These are phyloP conservation scores for Penicillium mononematosum DNA, from an alignment of 495 filamentous ascomycete species.

Conservation along the genomic window DNA sequence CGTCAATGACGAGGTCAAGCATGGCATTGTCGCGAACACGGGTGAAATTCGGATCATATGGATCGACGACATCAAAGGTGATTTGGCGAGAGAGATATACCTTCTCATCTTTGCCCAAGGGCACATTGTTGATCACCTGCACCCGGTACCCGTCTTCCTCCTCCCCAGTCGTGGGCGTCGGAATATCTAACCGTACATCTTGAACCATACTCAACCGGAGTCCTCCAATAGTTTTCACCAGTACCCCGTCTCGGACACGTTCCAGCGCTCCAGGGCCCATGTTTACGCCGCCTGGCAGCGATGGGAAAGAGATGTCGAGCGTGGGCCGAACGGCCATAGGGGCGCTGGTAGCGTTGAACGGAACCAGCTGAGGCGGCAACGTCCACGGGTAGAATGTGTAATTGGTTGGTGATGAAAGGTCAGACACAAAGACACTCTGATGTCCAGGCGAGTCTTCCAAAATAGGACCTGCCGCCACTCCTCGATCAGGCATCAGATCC, in stretches of 20 bases:
- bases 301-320: slow-evolving; percentile 79
- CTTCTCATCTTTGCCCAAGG: slow-evolving; percentile 85
- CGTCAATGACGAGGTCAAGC: slow-evolving; percentile 69
- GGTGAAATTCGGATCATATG: slow-evolving; percentile 79
- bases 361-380: slow-evolving; percentile 69
- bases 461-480: slow-evolving; percentile 52
- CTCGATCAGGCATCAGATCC: slow-evolving; percentile 65
- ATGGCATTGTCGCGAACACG: slow-evolving; percentile 68
- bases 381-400: slow-evolving; percentile 94
- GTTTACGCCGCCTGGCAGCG: slow-evolving; percentile 53
- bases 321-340: slow-evolving; percentile 60
- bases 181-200: slow-evolving; percentile 50
- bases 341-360: slow-evolving; percentile 69
- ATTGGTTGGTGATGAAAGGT: slow-evolving; percentile 65
- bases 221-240: slow-evolving; percentile 75
- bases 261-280: slow-evolving; percentile 56
- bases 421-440: slow-evolving; percentile 54
- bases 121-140: slow-evolving; percentile 73
- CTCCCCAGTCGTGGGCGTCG: slow-evolving; percentile 24
- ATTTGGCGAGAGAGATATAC: slow-evolving; percentile 77
- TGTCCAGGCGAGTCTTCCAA: slow-evolving; percentile 51
- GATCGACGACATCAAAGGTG: slow-evolving; percentile 66
- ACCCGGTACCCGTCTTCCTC: slow-evolving; percentile 59
- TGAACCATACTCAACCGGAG: slow-evolving; percentile 77
- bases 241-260: slow-evolving; percentile 67